These are phyloP conservation scores for Fusarium sp. DNA, from an alignment of 2,329 filamentous ascomycete species.

Conservation along the genomic window DNA sequence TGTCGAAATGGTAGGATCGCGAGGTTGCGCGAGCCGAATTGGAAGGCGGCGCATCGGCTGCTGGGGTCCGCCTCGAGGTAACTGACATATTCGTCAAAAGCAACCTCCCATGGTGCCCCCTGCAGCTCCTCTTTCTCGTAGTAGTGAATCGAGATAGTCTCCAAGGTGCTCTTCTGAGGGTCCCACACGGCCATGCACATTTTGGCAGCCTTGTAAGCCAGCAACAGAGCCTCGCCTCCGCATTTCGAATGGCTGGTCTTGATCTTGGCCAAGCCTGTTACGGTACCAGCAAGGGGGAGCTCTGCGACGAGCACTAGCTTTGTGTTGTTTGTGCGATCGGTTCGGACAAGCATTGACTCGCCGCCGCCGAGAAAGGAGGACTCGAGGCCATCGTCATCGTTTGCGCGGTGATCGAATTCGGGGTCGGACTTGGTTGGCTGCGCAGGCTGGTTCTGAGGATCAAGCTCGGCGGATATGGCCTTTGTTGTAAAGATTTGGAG, in stretches of 20 bases:
- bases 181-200: conserved; percentile 96
- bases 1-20: conserved; percentile 95
- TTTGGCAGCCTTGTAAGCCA: conserved; percentile 91
- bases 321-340: conserved; percentile 72
- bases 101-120: conserved; percentile 82
- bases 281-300: conserved; percentile 82
- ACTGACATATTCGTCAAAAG: conserved; percentile 79
- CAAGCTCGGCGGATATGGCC: conserved; percentile 72
- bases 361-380: conserved; percentile 72
- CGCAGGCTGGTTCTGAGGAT: conserved; percentile 54
- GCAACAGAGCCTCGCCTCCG: conserved; percentile 83
- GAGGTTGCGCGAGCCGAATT: conserved; percentile 88
- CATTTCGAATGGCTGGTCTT: conserved; percentile 78
- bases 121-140: conserved; percentile 94
- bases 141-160: conserved; percentile 95
- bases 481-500: conserved; percentile 89
- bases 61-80: conserved; percentile 89
- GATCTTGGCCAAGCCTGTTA: conserved; percentile 84
- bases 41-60: conserved; percentile 92
- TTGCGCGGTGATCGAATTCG: conserved; percentile 63
- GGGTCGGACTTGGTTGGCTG: conserved; percentile 56
- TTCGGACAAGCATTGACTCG: conserved; percentile 69
- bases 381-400: conserved; percentile 73
- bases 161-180: conserved; percentile 78
- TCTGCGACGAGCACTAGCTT: conserved; percentile 89